Conservation (phyloP, 2,329 filamentous ascomycete species). For the Penicillium rolfsii region DNA sequence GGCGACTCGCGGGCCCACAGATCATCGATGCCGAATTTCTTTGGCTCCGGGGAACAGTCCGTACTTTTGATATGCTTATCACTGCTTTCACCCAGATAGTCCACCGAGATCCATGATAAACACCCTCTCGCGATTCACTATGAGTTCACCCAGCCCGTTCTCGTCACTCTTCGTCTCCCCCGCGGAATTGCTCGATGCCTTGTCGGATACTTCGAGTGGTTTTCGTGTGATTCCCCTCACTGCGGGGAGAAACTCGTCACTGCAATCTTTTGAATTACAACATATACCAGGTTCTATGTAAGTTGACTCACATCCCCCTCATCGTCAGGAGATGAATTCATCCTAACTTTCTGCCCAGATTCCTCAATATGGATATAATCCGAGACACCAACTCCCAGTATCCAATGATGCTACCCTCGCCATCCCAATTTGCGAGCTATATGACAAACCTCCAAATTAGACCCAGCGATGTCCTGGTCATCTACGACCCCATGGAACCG, state of each 20-base stretch:
- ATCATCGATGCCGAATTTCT: not conserved
- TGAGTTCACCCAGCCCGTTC: not conserved
- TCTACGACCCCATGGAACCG: conserved; percentile 35
- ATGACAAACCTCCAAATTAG: not conserved
- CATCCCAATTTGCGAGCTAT: conserved; percentile 29
- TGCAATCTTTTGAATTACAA: conserved; percentile 10
- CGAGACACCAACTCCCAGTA: conserved; percentile 29
- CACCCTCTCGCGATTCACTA: not conserved
- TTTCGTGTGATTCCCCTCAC: conserved; percentile 8
- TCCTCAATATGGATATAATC: conserved; percentile 36
- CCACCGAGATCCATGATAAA: not conserved
- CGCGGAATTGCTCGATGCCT: conserved; percentile 2
- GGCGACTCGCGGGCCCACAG: not conserved
- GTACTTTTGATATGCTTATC: not conserved
- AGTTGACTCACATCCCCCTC: not conserved
- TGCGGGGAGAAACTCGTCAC: conserved; percentile 5
- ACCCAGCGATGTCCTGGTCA: conserved; percentile 21
- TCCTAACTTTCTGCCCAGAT: conserved; percentile 18
- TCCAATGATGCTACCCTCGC: conserved; percentile 35
- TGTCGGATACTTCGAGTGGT: not conserved
- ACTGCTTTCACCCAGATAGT: not conserved
- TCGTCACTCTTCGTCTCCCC: conserved; percentile 7
- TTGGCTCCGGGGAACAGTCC: not conserved
- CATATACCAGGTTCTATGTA: conserved; percentile 14
- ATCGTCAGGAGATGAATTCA: too few relatives aligned